Evolutionary conservation across 805 yeast genomes (phyloP), one percentile per base, ranked within the genome.

Genomic region (Saccharomycopsis fodiens): DNA sequence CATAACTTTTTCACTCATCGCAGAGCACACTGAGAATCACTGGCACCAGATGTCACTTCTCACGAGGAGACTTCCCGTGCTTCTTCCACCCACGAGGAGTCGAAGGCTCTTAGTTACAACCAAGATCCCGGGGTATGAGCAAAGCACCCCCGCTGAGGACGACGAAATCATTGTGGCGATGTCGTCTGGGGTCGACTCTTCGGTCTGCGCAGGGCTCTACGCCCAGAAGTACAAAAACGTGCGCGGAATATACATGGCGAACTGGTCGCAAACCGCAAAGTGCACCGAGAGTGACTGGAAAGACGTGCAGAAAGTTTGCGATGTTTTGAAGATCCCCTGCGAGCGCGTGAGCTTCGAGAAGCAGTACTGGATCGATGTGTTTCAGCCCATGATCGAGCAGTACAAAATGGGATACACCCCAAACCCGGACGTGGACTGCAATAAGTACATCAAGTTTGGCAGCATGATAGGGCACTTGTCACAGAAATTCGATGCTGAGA

Each of bases 111-210:
- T n/a, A n/a, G n/a, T n/a, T n/a, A n/a, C n/a, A n/a, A n/a, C n/a
- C n/a, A n/a, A n/a, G n/a, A n/a, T n/a, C n/a, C n/a, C n/a, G n/a
- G n/a, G n/a, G n/a, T 50, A 46, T 16, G 20, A 13, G 50, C 86
- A 70, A 58, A 60, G 57, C 3, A 50, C 54, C 16, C 91, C 91
- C 0, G 51, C 54, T 0, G 52, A 52, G 7, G 60, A 69, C 27
- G 95, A 85, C 55, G 76, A 72, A 44, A 74, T 91, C 19, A 65
- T 84, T 17, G 77, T 93, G 3, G 96, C 97, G 5, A 85, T 93
- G 96, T 86, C 96, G 1, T 85, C 95, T 0, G 98, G 98, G 0
- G 97, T 93, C 1, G 98, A 93, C 62, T 89, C 97, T 0, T 82
- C 96, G 1, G 87, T 89, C 1, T 76, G 84, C 2, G 97, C 97